phyloP scores from a whole-genome alignment of 2,329 filamentous ascomycete species.

The Fusarium anthophilum region DNA sequence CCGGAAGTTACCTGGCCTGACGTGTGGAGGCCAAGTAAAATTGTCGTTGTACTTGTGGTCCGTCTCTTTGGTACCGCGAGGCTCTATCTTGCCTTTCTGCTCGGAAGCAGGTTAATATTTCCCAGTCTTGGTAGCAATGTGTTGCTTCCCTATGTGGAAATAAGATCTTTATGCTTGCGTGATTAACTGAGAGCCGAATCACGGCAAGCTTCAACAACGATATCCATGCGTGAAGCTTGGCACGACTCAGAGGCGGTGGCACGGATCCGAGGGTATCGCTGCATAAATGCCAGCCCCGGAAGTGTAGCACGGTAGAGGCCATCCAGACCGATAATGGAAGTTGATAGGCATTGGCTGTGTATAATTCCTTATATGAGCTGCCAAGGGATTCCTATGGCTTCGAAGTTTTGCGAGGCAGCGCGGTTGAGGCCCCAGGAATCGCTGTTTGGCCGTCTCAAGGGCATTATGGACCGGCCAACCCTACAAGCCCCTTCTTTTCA shows the following conservation, averaged over 20 bases:
- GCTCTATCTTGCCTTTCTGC: not conserved
- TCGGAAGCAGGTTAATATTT: not conserved
- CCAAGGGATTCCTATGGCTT: too few relatives aligned
- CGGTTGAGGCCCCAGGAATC: not conserved
- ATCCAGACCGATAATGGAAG: not conserved
- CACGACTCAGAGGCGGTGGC: slow-evolving; percentile 19
- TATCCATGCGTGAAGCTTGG: slow-evolving; percentile 14
- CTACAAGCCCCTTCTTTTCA: not conserved
- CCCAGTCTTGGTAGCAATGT: not conserved
- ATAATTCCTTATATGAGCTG: not conserved
- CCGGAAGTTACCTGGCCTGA: slow-evolving; percentile 18
- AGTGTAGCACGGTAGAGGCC: not conserved
- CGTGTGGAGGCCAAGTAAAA: slow-evolving; percentile 21
- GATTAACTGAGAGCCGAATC: not conserved
- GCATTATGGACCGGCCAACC: not conserved
- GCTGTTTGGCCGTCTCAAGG: not conserved
- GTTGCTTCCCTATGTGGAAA: not conserved
- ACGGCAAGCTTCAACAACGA: slow-evolving; percentile 4
- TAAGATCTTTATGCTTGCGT: not conserved
- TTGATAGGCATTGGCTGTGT: not conserved
- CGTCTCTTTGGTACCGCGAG: not conserved
- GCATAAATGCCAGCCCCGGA: not conserved
- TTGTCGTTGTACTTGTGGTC: not conserved
- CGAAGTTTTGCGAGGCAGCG: not conserved
- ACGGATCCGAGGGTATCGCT: not conserved